Percentiles rank a stretch among this genome's conserved stretches.
These are phyloP conservation scores for Ceratobasidium theobromae DNA, from an alignment of 1,284 basidiomycete species.

Conservation along the genomic window DNA sequence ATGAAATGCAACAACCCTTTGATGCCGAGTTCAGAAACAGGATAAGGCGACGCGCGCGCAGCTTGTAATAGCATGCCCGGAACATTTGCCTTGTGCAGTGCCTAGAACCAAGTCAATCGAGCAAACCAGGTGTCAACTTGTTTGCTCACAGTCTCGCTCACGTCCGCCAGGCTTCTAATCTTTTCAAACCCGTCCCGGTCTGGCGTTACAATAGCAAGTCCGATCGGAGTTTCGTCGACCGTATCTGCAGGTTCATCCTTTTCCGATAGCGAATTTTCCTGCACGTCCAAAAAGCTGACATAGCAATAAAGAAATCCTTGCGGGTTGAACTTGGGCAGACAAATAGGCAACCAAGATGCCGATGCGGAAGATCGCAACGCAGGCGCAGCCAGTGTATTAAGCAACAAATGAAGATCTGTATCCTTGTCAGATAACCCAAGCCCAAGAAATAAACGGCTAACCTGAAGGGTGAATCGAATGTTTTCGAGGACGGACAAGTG, in stretches of 20 bases:
- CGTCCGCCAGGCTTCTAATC: slow-evolving; percentile 63
- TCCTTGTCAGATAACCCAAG: background rate
- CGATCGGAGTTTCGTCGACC: slow-evolving; percentile 38
- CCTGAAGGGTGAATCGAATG: slow-evolving; percentile 95
- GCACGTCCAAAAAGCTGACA: slow-evolving; percentile 62
- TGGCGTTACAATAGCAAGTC: slow-evolving; percentile 48
- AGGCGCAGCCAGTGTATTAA: slow-evolving; percentile 72
- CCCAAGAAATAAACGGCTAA: slow-evolving; percentile 40
- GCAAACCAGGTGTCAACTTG: too few relatives aligned
- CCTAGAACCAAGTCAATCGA: background rate
- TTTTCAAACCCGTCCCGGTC: slow-evolving; percentile 49
- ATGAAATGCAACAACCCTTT: slow-evolving; percentile 91
- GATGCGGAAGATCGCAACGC: slow-evolving; percentile 64
- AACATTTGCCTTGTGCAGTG: slow-evolving; percentile 5
- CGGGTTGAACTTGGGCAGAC: slow-evolving; percentile 92
- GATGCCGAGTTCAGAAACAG: slow-evolving; percentile 71
- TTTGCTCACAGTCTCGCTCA: slow-evolving; percentile 10
- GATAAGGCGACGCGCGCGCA: slow-evolving; percentile 50
- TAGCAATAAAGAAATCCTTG: slow-evolving; percentile 92
- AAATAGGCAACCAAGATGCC: slow-evolving; percentile 93
- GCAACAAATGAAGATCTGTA: slow-evolving; percentile 80
- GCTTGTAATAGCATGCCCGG: slow-evolving; percentile 42
- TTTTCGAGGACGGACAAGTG: slow-evolving; percentile 84
- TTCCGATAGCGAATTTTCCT: background rate
- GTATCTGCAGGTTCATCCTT: background rate